Evolutionary conservation across 768 basidiomycete species (phyloP), one percentile per base, ranked within the genome.

Genomic region (Tephrocybe sp.): DNA sequence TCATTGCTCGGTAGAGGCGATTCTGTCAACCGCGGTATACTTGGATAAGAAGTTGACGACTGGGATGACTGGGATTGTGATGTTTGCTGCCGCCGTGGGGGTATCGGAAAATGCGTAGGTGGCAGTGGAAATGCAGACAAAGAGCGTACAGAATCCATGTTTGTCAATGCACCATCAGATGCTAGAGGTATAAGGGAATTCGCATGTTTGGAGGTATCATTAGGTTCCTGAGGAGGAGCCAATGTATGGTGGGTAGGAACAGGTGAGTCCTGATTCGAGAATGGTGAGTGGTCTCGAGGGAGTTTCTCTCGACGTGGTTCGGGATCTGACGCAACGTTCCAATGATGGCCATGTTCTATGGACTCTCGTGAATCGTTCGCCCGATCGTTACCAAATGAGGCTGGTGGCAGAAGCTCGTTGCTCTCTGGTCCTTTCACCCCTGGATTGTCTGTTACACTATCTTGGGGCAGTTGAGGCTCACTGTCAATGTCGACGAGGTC

Each of bases 61-160:
- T 59, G 58, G 8, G 58, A 58, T 13, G 62, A 58, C 36, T 57
- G 63, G 6, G 61, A 60, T 24, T 60, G 57, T 7, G 64, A 63
- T 4, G 57, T 22, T 44, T 63, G 63, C 31, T 60, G 57, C 39
- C 55, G 52, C 43, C 64, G 63, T 16, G 62, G 66, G 23, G 79
- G 76, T 29, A 84, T 65, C 11, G 87, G 87, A 50, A 84, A 79
- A 61, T 88, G 86, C 0, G 79, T 80, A 0, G 88, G 88, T 13
- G 88, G 88, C 0, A 76, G 65, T 19, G 88, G 88, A 63, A 90
- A 90, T 0, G 82, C 83, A 25, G 83, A 86, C 19, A 90, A 69
- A 1, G 86, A 84, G 16, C 83, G 75, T n/a, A 86, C 74, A 22
- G 83, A 83, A 30, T 74, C 76, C 8, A 73, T 72, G 39, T 73